Base-by-base conservation (phyloP, 495 filamentous ascomycete species). In the Lophium mytilinum region DNA sequence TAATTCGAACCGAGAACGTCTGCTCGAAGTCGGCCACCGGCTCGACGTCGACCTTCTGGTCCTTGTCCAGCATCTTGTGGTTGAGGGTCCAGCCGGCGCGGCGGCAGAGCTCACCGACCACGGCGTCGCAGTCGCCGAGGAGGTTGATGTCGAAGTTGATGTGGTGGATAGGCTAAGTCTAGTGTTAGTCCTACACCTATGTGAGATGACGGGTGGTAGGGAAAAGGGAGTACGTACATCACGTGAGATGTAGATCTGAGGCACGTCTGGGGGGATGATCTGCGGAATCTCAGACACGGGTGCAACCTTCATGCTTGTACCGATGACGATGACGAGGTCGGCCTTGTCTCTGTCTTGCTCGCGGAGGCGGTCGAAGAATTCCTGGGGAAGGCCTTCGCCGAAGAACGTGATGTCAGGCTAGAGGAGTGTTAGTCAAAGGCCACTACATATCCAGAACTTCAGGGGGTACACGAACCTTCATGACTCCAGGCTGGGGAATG, bases 321-420 rank as follows among this genome's bases (percentile, higher is more conserved):
- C 93, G 61, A 98, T 96, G 58, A 96, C 93, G 53, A 98, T 85
- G 61, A 97, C 88, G n/a, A 98, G 74, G 62, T 98, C 93, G 6
- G 87, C 89, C 15, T 78, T 72, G 49, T 89, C 80, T 39, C 82
- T 80, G 68, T 98, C 93, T 65, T 89, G 82, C 53, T 88, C 76
- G 36, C 86, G 73, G 15, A 98, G 77, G 6, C 91, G 85, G 9
- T 81, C 76, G n/a, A 87, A 85, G 71, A 98, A 98, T 43, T 83
- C 78, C 61, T 87, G 82, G 0, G 91, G 90, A 3, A 98, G 83
- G 58, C 81, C 75, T 72, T 98, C 93, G 45, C 92, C 93, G 64
- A 97, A 97, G 79, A 98, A 97, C 4, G 88, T 96, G 65, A 98
- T 97, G 70, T 96, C 93, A 14, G 93, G 93, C 77, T 48, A 12